phyloP scores from a whole-genome alignment of 2,329 filamentous ascomycete species.

The Chaetomiaceae sp. region DNA sequence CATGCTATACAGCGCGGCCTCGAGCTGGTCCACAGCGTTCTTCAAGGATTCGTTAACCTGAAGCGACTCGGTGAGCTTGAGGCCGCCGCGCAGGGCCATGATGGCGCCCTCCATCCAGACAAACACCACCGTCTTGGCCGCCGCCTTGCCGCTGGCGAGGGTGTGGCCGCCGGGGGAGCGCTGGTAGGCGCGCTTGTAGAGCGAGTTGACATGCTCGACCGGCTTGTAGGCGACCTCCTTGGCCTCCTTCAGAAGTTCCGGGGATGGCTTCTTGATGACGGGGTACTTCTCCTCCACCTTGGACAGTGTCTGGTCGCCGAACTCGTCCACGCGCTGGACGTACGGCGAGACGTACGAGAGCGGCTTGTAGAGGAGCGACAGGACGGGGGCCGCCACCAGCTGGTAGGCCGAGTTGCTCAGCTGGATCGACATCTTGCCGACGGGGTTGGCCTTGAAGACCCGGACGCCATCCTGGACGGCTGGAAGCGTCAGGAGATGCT shows the following conservation, averaged over 20 bases:
- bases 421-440: slow-evolving; percentile 76
- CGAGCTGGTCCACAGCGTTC: neutral
- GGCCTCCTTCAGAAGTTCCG: slow-evolving; percentile 60
- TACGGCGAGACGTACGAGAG: slow-evolving; percentile 83
- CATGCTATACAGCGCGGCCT: neutral
- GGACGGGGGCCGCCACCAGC: slow-evolving; percentile 69
- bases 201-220: slow-evolving; percentile 31
- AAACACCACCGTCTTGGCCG: slow-evolving; percentile 61
- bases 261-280: slow-evolving; percentile 63
- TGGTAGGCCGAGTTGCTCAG: slow-evolving; percentile 71
- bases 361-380: slow-evolving; percentile 73
- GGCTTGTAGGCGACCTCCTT: slow-evolving; percentile 59
- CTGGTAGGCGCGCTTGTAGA: slow-evolving; percentile 6
- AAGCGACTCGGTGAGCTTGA: slow-evolving; percentile 35
- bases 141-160: slow-evolving; percentile 65
- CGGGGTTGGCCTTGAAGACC: slow-evolving; percentile 74
- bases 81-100: slow-evolving; percentile 52
- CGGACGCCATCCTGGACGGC: slow-evolving; percentile 73
- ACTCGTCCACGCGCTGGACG: slow-evolving; percentile 70
- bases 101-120: slow-evolving; percentile 59
- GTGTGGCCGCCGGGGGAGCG: slow-evolving; percentile 28
- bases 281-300: slow-evolving; percentile 68
- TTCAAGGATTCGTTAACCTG: slow-evolving; percentile 1
- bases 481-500: slow-evolving; percentile 85
- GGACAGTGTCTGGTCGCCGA: slow-evolving; percentile 67